Evolutionary conservation across 805 yeast species (phyloP).

Genomic region (Hanseniaspora singularis): DNA sequence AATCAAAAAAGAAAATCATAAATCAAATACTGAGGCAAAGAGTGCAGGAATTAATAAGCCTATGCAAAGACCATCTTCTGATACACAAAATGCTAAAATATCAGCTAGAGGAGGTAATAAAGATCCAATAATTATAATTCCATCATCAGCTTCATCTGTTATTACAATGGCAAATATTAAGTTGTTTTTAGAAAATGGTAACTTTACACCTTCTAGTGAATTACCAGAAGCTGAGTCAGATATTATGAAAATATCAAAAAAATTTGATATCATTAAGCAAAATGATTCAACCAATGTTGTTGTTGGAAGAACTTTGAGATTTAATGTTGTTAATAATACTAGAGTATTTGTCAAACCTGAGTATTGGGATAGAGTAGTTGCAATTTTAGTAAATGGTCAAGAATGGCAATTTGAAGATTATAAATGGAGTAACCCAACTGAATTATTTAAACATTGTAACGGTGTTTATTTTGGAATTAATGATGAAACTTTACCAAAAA

Average conservation of each 20-base stretch:
- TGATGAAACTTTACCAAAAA: constrained; percentile 68
- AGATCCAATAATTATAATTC: constrained; percentile 63
- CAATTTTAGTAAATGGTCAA: constrained; percentile 93
- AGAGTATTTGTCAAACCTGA: constrained; percentile 85
- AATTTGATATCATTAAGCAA: constrained; percentile 25
- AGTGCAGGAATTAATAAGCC: background rate
- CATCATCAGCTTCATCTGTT: constrained; percentile 70
- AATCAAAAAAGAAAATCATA: background rate
- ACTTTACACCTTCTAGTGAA: constrained; percentile 42
- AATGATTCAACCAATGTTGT: constrained; percentile 37
- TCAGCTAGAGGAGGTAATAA: constrained; percentile 21
- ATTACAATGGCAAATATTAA: constrained; percentile 54
- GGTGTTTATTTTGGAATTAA: constrained; percentile 70
- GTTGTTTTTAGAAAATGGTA: constrained; percentile 61
- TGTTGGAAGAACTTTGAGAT: constrained; percentile 25
- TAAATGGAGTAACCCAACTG: constrained; percentile 68
- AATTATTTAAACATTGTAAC: constrained; percentile 66
- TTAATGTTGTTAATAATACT: constrained; percentile 71
- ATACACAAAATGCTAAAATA: too few relatives aligned
- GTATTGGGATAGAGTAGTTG: constrained; percentile 95
- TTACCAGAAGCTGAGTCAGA: constrained; percentile 27
- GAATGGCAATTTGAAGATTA: constrained; percentile 90
- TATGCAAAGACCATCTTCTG: too few relatives aligned
- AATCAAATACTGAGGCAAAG: background rate
- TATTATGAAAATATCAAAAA: constrained; percentile 26